Base-by-base conservation (phyloP, 1,139 yeast genomes). In the Saccharomycopsis phalli region DNA sequence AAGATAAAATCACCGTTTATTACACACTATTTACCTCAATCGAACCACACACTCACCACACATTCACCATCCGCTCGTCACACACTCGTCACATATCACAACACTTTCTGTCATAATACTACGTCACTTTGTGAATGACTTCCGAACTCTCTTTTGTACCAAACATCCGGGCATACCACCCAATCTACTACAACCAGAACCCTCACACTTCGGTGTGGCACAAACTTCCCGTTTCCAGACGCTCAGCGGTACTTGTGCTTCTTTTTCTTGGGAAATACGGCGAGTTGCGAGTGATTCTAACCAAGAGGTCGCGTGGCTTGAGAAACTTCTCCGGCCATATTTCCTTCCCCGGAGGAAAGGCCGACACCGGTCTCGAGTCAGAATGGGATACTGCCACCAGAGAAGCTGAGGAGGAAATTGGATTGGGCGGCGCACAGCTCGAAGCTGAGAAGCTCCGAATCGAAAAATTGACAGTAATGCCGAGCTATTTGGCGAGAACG, bases 301-400 rank as follows among this genome's bases (percentile, higher is more conserved):
- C 95, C 2, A 79, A 80, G 53, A 61, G 95, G 48, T 78, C 94
- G 10, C 67, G 82, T 37, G 66, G 69, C 39, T 62, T 87, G 51
- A 66, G 78, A 35, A 73, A 72, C 41, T 87, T 84, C 59, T 81
- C 94, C 0, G 95, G 95, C 4, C 95, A 87, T 55, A 81, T 84
- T 11, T 81, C 94, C 3, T 63, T 87, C 17, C 95, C 96, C 2
- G 95, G 95, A 3, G 96, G 95, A 3, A 78, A 77, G 53, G 82
- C 91, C 4, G 95, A 86, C 55, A 57, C 53, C 34, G 74, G 68
- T 0, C 53, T 63, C 3, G 95, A 86, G 56, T 58, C 74, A 13
- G 83, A 81, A 47, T 80, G 81, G 69, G 68, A 68, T 40, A 79
- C 81, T 28, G 78, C 94, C 1, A 64, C 94, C 47, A 65, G 96